Base-by-base conservation (phyloP, 2,329 filamentous ascomycete species). In the Diaporthe eres region DNA sequence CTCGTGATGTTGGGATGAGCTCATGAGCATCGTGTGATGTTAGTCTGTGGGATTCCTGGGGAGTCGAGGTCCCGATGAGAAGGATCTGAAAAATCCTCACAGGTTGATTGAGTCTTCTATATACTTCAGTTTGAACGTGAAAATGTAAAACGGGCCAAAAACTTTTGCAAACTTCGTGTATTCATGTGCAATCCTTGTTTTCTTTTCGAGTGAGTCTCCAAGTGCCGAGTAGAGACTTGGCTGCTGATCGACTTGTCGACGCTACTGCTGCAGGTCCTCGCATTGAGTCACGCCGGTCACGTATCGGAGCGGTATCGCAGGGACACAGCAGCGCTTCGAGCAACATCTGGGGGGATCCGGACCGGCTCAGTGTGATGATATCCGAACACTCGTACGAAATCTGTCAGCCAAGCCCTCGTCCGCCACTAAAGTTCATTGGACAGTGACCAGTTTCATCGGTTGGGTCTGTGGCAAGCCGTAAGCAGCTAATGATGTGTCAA, bases 11-110 rank as follows among this genome's bases (percentile, higher is more conserved):
- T 55, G 47, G n/a, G 1, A 31, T 28, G 34, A 55, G 49, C 31
- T 55, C 65, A 31, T 28, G 65, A 70, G 47, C 8, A 55, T 70
- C 15, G n/a, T 42, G 34, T 70, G 65, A 55, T 55, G 8, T 42
- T 42, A 2, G 34, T 42, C 65, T 42, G 34, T 42, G 34, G n/a
- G 34, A 55, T 42, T 70, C 12, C 17, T 28, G 13, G 22, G 6
- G 19, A 19, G 34, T 39, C n/a, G 47, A 39, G 9, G 65, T 47
- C 12, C 34, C 22, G 4, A 13, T 7, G 5, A 17, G 17, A 28
- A 42, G n/a, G 7, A 39, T 42, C 13, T 17, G 22, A 28, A 6
- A 28, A 9, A 12, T 19, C 31, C 7, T 8, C 2, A 8, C 10
- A 22, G 15, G 12, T 37, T 1, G 12, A 17, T 31, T 9, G 2